phyloP scores from a whole-genome alignment of 257 asterid genomes.

The Paulownia fortunei region DNA sequence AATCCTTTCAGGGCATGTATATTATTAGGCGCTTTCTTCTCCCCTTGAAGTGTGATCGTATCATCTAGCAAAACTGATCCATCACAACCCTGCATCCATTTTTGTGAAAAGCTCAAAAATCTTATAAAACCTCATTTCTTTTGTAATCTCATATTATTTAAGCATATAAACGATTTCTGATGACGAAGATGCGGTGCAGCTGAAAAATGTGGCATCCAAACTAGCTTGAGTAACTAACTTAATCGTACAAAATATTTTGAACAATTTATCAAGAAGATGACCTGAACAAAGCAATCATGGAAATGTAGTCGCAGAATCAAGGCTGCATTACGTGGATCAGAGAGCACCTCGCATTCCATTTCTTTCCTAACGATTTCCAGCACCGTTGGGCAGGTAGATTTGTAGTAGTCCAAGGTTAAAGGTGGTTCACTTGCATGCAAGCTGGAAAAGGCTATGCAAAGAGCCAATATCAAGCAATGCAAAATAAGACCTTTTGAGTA shows the following conservation, averaged over 20 bases:
- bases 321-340: constrained; percentile 94
- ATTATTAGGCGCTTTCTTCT: constrained; percentile 73
- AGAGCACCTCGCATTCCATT: constrained; percentile 88
- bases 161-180: background rate
- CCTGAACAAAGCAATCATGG: constrained; percentile 93
- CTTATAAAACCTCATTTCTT: background rate
- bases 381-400: constrained; percentile 65
- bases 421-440: constrained; percentile 64
- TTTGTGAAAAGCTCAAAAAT: background rate
- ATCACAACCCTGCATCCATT: constrained; percentile 73
- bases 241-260: too few relatives aligned
- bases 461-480: constrained; percentile 43
- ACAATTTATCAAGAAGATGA: constrained; percentile 28
- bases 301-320: constrained; percentile 76
- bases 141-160: too few relatives aligned
- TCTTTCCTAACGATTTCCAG: constrained; percentile 71
- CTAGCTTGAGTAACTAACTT: too few relatives aligned
- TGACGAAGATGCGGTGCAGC: background rate
- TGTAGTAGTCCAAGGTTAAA: constrained; percentile 74
- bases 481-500: constrained; percentile 41
- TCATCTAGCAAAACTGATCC: constrained; percentile 83
- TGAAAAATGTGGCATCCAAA: background rate
- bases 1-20: constrained; percentile 76
- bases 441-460: constrained; percentile 21
- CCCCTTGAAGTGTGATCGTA: constrained; percentile 75